A percentile compares a stretch with the other conserved stretches of the same genome.
These are phyloP conservation scores for Alternaria triticimaculans DNA, from an alignment of 2,329 filamentous ascomycete genomes.

Conservation along the genomic window DNA sequence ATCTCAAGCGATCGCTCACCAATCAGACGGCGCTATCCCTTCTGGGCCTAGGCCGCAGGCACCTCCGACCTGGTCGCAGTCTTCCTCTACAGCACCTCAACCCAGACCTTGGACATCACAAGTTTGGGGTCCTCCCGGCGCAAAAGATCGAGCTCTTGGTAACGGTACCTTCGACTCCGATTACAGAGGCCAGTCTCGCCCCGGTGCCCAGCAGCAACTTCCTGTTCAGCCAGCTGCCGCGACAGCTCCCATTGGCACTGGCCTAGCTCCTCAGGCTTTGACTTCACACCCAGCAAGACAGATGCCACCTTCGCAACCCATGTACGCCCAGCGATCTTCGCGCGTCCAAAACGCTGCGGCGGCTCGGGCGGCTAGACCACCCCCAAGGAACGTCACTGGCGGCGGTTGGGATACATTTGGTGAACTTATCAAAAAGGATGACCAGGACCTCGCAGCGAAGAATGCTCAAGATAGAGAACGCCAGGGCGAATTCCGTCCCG, in stretches of 20 bases:
- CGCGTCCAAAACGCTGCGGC: slow-evolving; percentile 19
- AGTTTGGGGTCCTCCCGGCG: slow-evolving; percentile 75
- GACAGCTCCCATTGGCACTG: slow-evolving; percentile 33
- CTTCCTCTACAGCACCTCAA: slow-evolving; percentile 32
- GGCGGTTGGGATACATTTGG: slow-evolving; percentile 44
- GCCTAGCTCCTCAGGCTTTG: slow-evolving; percentile 24
- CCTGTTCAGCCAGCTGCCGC: slow-evolving; percentile 32
- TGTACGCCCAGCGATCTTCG: slow-evolving; percentile 27
- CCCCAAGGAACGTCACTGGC: slow-evolving; percentile 39
- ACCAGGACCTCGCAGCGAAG: slow-evolving; percentile 31
- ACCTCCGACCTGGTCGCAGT: slow-evolving; percentile 38
- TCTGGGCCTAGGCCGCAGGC: slow-evolving; percentile 35
- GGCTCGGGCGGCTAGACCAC: slow-evolving; percentile 24
- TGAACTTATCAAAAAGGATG: slow-evolving; percentile 39
- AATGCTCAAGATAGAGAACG: slow-evolving; percentile 38
- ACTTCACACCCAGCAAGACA: slow-evolving; percentile 23
- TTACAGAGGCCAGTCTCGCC: slow-evolving; percentile 58
- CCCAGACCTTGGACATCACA: slow-evolving; percentile 54
- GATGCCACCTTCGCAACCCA: slow-evolving; percentile 25
- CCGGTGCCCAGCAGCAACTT: slow-evolving; percentile 35
- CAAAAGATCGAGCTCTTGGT: slow-evolving; percentile 73
- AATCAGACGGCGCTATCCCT: slow-evolving; percentile 24
- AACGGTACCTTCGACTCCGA: slow-evolving; percentile 78
- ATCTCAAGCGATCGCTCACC: slow-evolving; percentile 21
- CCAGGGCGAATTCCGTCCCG: slow-evolving; percentile 39